Conservation (phyloP, 176 grass and related monocot genomes). For the Paspalum vaginatum region DNA sequence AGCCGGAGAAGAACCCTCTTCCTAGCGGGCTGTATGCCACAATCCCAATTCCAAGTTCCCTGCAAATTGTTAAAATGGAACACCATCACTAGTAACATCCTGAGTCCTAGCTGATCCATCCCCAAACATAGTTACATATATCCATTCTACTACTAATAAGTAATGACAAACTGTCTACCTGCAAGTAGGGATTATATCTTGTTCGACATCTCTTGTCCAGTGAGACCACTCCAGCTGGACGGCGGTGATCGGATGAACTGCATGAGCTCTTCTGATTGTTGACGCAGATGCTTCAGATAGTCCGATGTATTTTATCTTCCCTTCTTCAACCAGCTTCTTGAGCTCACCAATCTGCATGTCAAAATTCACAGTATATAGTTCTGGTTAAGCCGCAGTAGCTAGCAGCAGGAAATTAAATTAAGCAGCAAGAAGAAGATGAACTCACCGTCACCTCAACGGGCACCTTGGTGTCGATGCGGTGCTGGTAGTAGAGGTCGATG, state of each 20-base stretch:
- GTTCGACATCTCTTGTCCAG: slow-evolving; percentile 55
- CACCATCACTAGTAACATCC: no score
- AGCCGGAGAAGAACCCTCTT: slow-evolving; percentile 59
- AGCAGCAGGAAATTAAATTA: no score
- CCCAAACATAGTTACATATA: background rate
- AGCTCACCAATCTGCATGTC: slow-evolving; percentile 52
- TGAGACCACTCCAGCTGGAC: slow-evolving; percentile 64
- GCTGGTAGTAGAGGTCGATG: slow-evolving; percentile 76
- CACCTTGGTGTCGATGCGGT: slow-evolving; percentile 46
- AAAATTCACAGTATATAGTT: no score
- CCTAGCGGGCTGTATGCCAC: slow-evolving; percentile 72
- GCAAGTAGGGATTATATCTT: slow-evolving; percentile 59
- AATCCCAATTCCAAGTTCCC: slow-evolving; percentile 43
- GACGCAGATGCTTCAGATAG: slow-evolving; percentile 55
- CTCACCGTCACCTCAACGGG: slow-evolving; percentile 66
- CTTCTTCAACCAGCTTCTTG: slow-evolving; percentile 60
- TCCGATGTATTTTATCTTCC: slow-evolving; percentile 68
- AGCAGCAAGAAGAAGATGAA: background rate
- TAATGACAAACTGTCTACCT: slow-evolving; percentile 39
- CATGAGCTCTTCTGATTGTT: slow-evolving; percentile 65
- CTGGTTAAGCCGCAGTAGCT: no score
- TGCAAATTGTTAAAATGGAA: background rate
- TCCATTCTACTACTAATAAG: background rate
- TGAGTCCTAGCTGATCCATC: no score
- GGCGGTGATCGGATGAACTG: slow-evolving; percentile 64